phyloP scores from a whole-genome alignment of 345 rosid species.

The Heritiera littoralis region DNA sequence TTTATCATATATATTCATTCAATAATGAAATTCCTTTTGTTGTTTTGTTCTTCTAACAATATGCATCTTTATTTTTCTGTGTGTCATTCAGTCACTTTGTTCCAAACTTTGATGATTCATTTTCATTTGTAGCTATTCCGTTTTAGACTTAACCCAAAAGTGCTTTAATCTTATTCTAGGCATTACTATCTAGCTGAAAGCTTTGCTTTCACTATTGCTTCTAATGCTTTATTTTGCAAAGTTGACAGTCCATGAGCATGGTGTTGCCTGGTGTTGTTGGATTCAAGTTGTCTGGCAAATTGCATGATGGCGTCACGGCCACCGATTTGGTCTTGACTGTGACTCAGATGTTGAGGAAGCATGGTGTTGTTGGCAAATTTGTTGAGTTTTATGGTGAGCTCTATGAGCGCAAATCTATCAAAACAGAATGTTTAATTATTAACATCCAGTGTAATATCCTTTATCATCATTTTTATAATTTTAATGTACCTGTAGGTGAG shows the following conservation, averaged over 20 bases:
- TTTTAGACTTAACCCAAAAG: neutral
- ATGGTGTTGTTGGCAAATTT: constrained; percentile 92
- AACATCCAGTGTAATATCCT: neutral
- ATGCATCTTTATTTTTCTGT: neutral
- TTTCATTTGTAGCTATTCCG: neutral
- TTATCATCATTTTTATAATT: neutral
- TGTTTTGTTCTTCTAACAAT: neutral
- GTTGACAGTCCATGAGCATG: constrained; percentile 85
- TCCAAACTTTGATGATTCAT: neutral
- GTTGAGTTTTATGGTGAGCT: constrained; percentile 80
- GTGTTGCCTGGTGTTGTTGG: constrained; percentile 91
- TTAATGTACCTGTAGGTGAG: constrained; percentile 52
- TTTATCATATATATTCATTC: neutral
- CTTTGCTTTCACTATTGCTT: neutral
- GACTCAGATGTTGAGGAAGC: constrained; percentile 83
- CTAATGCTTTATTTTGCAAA: constrained; percentile 33
- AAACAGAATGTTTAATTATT: neutral
- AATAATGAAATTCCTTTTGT: neutral
- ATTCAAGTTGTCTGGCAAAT: constrained; percentile 64
- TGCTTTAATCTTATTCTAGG: neutral
- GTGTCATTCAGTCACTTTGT: neutral
- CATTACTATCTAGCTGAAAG: neutral
- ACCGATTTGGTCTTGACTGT: constrained; percentile 87
- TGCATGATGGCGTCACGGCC: constrained; percentile 75
- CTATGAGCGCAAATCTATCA: neutral